A percentile compares a stretch with the other conserved stretches of the same genome.
phyloP scores from a whole-genome alignment of 305 asterid species.

The Fraxinus albicans region DNA sequence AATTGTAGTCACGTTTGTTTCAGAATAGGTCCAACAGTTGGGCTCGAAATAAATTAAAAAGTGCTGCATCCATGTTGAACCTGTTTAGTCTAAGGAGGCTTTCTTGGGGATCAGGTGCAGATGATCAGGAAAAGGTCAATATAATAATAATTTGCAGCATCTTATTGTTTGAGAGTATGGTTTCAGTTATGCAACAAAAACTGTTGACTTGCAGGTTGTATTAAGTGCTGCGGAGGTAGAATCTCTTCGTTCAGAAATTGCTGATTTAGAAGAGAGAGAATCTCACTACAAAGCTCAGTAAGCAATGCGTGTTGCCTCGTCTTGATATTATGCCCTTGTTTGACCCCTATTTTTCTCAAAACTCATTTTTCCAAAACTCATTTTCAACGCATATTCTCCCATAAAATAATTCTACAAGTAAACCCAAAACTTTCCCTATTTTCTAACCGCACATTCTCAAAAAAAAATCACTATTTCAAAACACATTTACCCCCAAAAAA shows the following conservation, averaged over 20 bases:
- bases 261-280: slow-evolving; percentile 77
- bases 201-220: slow-evolving; percentile 51
- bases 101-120: slow-evolving; percentile 64
- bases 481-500: too few relatives aligned
- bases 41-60: slow-evolving; percentile 45
- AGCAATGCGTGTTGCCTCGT: slow-evolving; percentile 20
- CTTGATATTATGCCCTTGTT: neutral
- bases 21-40: slow-evolving; percentile 53
- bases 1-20: slow-evolving; percentile 22
- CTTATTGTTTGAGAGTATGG: slow-evolving; percentile 6
- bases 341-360: too few relatives aligned
- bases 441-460: too few relatives aligned
- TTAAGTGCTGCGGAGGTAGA: slow-evolving; percentile 79
- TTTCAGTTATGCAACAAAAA: slow-evolving; percentile 14
- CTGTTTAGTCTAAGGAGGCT: slow-evolving; percentile 63
- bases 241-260: slow-evolving; percentile 87
- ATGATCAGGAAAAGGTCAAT: slow-evolving; percentile 75
- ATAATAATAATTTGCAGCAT: neutral
- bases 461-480: too few relatives aligned
- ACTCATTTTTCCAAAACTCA: too few relatives aligned
- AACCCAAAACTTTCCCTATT: too few relatives aligned
- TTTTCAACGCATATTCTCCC: too few relatives aligned
- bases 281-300: slow-evolving; percentile 90
- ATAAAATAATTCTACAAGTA: too few relatives aligned
- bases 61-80: slow-evolving; percentile 67